A percentile compares a stretch with the other conserved stretches of the same genome.
Conservation (phyloP, 2,329 filamentous ascomycete species). For the Verticillium nubilum region DNA sequence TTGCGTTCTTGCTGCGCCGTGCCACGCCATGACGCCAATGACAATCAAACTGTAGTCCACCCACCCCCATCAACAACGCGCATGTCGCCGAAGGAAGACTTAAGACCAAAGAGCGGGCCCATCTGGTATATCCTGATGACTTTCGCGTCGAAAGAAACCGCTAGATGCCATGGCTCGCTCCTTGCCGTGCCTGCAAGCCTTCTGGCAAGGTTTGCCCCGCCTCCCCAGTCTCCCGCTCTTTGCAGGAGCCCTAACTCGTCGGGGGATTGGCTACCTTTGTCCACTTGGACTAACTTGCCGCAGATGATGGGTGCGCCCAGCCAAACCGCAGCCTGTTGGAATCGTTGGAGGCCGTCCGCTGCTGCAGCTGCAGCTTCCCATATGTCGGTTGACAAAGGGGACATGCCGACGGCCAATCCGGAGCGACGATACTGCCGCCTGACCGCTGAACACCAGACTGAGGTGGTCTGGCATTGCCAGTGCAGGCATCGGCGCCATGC, state of each 20-base stretch:
- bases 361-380: constrained; percentile 1
- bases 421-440: not conserved
- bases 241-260: not conserved
- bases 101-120: not conserved
- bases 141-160: not conserved
- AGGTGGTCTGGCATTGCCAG: not conserved
- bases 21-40: not conserved
- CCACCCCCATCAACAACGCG: not conserved
- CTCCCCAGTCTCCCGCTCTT: not conserved
- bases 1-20: not conserved
- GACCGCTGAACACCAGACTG: constrained; percentile 1
- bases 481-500: not conserved
- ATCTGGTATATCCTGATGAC: not conserved
- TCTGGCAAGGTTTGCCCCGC: not conserved
- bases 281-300: not conserved
- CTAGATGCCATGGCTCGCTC: not conserved
- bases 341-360: not conserved
- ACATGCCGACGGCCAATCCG: constrained; percentile 1
- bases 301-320: not conserved
- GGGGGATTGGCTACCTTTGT: not conserved
- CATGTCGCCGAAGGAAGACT: not conserved
- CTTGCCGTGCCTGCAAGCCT: not conserved
- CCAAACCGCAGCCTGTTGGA: not conserved
- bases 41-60: not conserved
- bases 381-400: not conserved